Percentiles rank a stretch among this genome's conserved stretches.
phyloP scores from a whole-genome alignment of 2,329 filamentous ascomycete species.

The Colletotrichum eleusines region DNA sequence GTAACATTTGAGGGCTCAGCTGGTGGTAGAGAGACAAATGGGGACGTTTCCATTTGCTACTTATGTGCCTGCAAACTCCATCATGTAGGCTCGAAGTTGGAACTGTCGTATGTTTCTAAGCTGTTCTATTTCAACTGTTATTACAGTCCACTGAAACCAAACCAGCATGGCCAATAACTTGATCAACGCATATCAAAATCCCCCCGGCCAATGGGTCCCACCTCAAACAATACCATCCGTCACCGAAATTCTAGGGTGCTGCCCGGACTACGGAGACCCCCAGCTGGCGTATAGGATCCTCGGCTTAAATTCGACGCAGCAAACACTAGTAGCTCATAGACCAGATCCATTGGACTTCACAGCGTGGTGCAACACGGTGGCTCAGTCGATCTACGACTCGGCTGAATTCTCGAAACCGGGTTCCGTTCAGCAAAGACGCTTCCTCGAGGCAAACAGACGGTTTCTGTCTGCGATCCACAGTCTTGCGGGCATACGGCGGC shows the following conservation, averaged over 20 bases:
- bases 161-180: background rate
- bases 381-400: background rate
- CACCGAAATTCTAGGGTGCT: conserved; percentile 4
- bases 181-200: background rate
- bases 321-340: background rate
- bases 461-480: conserved; percentile 24
- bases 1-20: background rate
- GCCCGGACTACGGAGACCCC: background rate
- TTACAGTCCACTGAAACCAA: background rate
- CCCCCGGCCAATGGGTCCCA: background rate
- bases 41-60: background rate
- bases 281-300: conserved; percentile 4
- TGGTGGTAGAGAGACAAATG: background rate
- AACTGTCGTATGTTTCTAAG: background rate
- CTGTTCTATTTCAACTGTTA: background rate
- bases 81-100: background rate
- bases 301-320: background rate
- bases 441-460: conserved; percentile 26
- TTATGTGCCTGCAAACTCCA: background rate
- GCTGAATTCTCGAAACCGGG: background rate
- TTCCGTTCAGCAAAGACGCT: conserved; percentile 6
- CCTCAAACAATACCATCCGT: background rate
- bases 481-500: conserved; percentile 22
- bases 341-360: conserved; percentile 1
- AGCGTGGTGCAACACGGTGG: background rate